These are phyloP conservation scores for Bocquillonia castaneifolia DNA, from an alignment of 441 rosid genomes.

Conservation along the genomic window DNA sequence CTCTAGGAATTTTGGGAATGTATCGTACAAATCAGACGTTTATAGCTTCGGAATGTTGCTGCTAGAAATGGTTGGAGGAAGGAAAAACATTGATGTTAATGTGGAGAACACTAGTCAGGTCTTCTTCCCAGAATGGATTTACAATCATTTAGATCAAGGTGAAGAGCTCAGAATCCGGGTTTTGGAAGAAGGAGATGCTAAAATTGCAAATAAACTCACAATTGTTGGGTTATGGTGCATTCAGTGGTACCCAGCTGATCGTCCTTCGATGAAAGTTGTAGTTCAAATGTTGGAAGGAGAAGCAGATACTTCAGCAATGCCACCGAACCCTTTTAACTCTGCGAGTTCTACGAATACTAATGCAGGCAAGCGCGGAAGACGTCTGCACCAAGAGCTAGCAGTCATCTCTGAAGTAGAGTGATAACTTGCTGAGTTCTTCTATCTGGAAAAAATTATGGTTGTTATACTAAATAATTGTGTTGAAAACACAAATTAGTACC, in stretches of 20 bases:
- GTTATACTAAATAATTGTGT: neutral
- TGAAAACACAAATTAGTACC: neutral
- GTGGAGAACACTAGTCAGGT: slow-evolving; percentile 7
- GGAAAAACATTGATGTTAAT: slow-evolving; percentile 3
- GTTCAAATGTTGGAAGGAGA: slow-evolving; percentile 38
- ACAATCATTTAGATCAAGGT: slow-evolving; percentile 26
- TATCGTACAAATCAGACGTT: slow-evolving; percentile 26
- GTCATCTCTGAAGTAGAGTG: slow-evolving; percentile 27
- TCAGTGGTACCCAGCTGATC: slow-evolving; percentile 33
- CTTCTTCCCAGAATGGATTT: slow-evolving; percentile 27
- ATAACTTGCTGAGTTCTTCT: neutral
- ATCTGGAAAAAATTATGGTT: neutral
- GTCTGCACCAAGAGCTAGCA: slow-evolving; percentile 11
- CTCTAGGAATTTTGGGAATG: slow-evolving; percentile 23
- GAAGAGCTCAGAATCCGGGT: slow-evolving; percentile 23
- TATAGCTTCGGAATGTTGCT: slow-evolving; percentile 26
- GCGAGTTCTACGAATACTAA: neutral
- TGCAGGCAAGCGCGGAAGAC: neutral
- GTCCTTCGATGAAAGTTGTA: slow-evolving; percentile 33
- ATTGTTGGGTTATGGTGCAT: slow-evolving; percentile 37
- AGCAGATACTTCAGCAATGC: slow-evolving; percentile 20
- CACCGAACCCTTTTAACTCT: slow-evolving; percentile 34
- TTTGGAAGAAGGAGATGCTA: slow-evolving; percentile 16
- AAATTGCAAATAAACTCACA: slow-evolving; percentile 30
- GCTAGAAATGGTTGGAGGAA: slow-evolving; percentile 26